Percentiles rank a stretch among this genome's conserved stretches.
Evolutionary conservation across 2,329 filamentous ascomycete species (phyloP).

Genomic region (Zymoseptoria crescenta): DNA sequence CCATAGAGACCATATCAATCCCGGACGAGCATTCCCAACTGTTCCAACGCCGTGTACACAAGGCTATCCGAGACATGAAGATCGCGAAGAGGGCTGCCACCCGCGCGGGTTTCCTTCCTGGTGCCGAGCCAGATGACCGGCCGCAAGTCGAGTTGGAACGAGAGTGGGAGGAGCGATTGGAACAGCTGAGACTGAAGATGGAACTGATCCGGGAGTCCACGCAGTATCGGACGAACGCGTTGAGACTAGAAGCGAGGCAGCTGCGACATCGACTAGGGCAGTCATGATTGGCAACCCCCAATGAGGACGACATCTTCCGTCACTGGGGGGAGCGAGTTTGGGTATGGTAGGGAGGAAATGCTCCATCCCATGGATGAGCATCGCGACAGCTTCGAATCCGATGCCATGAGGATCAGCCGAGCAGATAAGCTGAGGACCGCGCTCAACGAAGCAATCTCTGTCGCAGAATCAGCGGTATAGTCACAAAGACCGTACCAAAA

Average conservation of each 20-base stretch:
- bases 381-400: no score
- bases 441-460: not conserved
- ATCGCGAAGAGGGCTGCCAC: not conserved
- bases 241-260: not conserved
- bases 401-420: no score
- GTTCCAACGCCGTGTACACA: not conserved
- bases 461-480: not conserved
- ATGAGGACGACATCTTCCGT: no score
- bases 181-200: not conserved
- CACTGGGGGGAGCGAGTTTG: no score
- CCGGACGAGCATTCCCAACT: not conserved
- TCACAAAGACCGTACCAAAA: not conserved
- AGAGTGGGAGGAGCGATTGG: not conserved
- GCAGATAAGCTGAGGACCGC: not conserved
- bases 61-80: not conserved
- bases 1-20: not conserved
- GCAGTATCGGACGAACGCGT: not conserved
- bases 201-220: not conserved
- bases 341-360: no score
- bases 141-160: conserved; percentile 3
- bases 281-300: no score
- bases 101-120: not conserved
- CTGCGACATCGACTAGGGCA: no score
- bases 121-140: not conserved
- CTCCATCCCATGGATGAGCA: no score